Conservation (phyloP, 2,329 filamentous ascomycete species). For the Cercospora sp. region DNA sequence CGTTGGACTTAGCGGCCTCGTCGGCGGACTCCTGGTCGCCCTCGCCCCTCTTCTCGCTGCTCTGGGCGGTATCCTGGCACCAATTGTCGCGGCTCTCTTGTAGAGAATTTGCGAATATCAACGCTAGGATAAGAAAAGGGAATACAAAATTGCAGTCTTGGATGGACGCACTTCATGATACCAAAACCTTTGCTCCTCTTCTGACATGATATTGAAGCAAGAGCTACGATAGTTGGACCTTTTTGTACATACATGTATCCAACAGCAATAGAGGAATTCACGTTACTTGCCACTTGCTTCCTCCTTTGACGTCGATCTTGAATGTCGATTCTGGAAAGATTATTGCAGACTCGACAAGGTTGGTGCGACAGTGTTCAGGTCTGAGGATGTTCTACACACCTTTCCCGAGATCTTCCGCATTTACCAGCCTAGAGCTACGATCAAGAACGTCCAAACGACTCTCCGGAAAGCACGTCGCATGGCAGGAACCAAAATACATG, state of each 20-base stretch:
- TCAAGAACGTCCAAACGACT: background rate
- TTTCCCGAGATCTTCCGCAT: no score
- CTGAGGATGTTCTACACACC: no score
- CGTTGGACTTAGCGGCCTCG: slow-evolving; percentile 6
- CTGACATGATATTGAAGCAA: background rate
- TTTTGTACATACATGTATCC: background rate
- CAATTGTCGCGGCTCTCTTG: slow-evolving; percentile 11
- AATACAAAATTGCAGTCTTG: background rate
- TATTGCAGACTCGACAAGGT: no score
- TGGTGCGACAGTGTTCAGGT: no score
- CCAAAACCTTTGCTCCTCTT: background rate
- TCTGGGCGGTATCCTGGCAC: slow-evolving; percentile 16
- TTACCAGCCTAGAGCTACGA: background rate
- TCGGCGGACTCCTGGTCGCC: slow-evolving; percentile 11
- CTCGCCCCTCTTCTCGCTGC: slow-evolving; percentile 15
- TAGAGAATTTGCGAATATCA: background rate
- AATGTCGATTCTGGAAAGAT: background rate
- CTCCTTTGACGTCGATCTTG: background rate
- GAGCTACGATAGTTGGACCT: background rate
- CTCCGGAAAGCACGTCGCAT: background rate
- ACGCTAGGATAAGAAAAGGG: background rate
- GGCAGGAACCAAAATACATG: background rate
- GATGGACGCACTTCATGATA: background rate
- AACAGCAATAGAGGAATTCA: background rate
- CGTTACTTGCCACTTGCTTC: background rate